phyloP scores from a whole-genome alignment of 2,329 filamentous ascomycete species.

The Fusarium solani-melongenae region DNA sequence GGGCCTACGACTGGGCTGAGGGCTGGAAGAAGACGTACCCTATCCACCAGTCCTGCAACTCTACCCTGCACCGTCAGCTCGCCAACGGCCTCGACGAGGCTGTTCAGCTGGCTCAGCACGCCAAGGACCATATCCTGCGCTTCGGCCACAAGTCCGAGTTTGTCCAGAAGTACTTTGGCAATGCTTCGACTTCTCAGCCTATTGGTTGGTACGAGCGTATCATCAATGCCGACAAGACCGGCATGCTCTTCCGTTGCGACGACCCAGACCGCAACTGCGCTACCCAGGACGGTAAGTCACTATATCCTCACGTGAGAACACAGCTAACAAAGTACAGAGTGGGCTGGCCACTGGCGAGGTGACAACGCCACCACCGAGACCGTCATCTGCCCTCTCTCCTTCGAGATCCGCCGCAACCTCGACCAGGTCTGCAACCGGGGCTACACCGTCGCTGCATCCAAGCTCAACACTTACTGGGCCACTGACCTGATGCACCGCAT shows the following conservation, averaged over 20 bases:
- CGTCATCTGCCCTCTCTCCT: conserved; percentile 75
- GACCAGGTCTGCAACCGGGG: conserved; percentile 70
- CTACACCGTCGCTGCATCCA: conserved; percentile 67
- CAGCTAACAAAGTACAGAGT: conserved; percentile 56
- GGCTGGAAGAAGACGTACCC: conserved; percentile 51
- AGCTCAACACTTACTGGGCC: conserved; percentile 72
- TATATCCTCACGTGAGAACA: background rate
- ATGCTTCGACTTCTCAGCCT: conserved; percentile 65
- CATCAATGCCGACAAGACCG: conserved; percentile 65
- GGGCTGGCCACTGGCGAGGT: conserved; percentile 76
- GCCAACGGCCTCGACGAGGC: conserved; percentile 68
- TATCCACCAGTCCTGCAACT: conserved; percentile 75
- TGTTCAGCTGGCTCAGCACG: conserved; percentile 67
- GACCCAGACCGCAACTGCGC: conserved; percentile 74
- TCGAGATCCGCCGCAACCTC: conserved; percentile 66
- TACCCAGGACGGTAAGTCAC: conserved; percentile 54
- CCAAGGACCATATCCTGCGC: conserved; percentile 69
- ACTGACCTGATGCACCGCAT: conserved; percentile 75
- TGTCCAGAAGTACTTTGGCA: conserved; percentile 75
- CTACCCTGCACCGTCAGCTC: conserved; percentile 68
- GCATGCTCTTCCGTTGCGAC: conserved; percentile 74
- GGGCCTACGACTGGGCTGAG: conserved; percentile 47
- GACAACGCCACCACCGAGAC: conserved; percentile 73
- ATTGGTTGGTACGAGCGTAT: conserved; percentile 73
- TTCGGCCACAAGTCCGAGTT: conserved; percentile 68